Percentiles rank a stretch among this genome's conserved stretches.
phyloP scores from a whole-genome alignment of 345 rosid species.

The Carallia pectinifolia region DNA sequence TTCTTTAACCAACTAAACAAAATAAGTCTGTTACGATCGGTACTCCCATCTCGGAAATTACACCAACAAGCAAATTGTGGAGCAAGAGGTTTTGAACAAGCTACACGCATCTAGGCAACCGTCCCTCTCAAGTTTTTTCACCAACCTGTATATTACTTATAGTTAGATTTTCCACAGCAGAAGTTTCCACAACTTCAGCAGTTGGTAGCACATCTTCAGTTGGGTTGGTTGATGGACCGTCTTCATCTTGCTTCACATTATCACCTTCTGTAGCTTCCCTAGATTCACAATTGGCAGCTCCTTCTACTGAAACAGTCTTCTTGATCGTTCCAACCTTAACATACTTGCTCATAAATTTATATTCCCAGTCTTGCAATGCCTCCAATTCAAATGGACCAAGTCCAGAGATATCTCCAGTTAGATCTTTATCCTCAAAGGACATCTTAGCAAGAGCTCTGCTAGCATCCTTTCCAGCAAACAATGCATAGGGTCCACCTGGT shows the following conservation, averaged over 20 bases:
- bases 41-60: constrained; percentile 9
- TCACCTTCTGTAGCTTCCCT: constrained; percentile 43
- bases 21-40: constrained; percentile 8
- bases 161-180: constrained; percentile 29
- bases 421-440: constrained; percentile 92
- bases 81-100: not conserved
- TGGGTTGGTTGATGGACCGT: constrained; percentile 23
- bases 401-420: constrained; percentile 90
- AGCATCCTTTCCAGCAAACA: constrained; percentile 95
- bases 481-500: constrained; percentile 96
- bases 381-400: constrained; percentile 94
- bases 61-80: constrained; percentile 1
- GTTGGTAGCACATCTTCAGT: constrained; percentile 44
- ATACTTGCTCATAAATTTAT: constrained; percentile 98
- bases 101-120: constrained; percentile 4
- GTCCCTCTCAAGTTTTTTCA: constrained; percentile 10
- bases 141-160: constrained; percentile 24
- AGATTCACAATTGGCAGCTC: constrained; percentile 40
- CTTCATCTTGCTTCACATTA: constrained; percentile 21
- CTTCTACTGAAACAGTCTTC: constrained; percentile 40
- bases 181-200: constrained; percentile 22
- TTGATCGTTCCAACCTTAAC: constrained; percentile 80
- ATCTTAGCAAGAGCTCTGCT: constrained; percentile 99
- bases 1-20: constrained; percentile 1
- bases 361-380: constrained; percentile 99